These are phyloP conservation scores for Ascoidea tarda DNA, from an alignment of 805 yeast genomes.

Conservation along the genomic window DNA sequence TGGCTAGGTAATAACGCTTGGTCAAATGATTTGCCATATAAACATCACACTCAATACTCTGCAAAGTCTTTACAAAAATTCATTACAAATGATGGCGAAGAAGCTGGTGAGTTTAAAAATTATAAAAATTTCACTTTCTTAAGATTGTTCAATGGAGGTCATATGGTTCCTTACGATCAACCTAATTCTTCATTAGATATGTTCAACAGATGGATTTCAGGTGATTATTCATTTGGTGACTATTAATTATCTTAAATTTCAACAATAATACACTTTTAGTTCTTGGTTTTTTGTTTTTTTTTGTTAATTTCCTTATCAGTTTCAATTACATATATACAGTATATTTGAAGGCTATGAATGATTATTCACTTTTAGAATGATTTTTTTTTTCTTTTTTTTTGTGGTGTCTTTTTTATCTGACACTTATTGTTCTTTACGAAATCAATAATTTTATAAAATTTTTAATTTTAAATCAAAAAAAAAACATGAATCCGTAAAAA, in stretches of 20 bases:
- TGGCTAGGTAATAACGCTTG: slow-evolving; percentile 92
- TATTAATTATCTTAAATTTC: neutral
- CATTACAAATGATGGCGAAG: slow-evolving; percentile 14
- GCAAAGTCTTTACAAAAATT: slow-evolving; percentile 12
- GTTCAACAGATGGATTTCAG: slow-evolving; percentile 76
- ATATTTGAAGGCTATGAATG: too few relatives aligned
- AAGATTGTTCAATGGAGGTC: slow-evolving; percentile 83
- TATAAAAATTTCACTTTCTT: slow-evolving; percentile 63
- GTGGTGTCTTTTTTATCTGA: too few relatives aligned
- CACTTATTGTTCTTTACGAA: too few relatives aligned
- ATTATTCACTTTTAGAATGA: too few relatives aligned
- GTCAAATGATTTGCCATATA: slow-evolving; percentile 65
- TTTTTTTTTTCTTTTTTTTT: too few relatives aligned
- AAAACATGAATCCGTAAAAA: too few relatives aligned
- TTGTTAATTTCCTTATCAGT: neutral
- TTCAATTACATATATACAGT: neutral
- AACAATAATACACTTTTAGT: neutral
- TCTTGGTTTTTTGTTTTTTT: neutral
- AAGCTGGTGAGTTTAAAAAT: slow-evolving; percentile 25
- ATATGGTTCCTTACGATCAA: slow-evolving; percentile 90
- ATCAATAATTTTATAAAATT: too few relatives aligned
- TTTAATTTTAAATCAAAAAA: too few relatives aligned
- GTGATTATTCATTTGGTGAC: slow-evolving; percentile 29
- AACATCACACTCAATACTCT: slow-evolving; percentile 32
- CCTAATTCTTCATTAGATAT: slow-evolving; percentile 66